These are phyloP conservation scores for Apophysomyces ossiformis DNA, from an alignment of 371 early-diverging fungal genomes.

Conservation along the genomic window DNA sequence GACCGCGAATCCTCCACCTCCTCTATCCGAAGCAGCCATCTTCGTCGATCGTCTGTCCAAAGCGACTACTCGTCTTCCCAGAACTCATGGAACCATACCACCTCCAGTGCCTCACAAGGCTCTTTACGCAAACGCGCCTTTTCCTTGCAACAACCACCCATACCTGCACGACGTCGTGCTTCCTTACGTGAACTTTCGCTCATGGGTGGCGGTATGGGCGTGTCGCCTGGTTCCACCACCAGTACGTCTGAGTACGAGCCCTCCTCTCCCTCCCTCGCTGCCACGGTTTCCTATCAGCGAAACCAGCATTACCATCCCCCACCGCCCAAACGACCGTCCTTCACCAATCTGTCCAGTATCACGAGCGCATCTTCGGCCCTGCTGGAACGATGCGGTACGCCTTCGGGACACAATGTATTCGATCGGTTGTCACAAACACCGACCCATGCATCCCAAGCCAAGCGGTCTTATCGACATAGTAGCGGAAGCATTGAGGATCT, in stretches of 20 bases:
- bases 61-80: slow-evolving; percentile 41
- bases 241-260: not conserved
- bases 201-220: slow-evolving; percentile 1
- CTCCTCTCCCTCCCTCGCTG: slow-evolving; percentile 13
- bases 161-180: slow-evolving; percentile 25
- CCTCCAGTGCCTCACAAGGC: slow-evolving; percentile 8
- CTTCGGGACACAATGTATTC: slow-evolving; percentile 42
- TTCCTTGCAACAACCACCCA: slow-evolving; percentile 29
- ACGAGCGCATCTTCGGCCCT: slow-evolving; percentile 27
- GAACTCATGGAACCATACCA: slow-evolving; percentile 20
- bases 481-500: slow-evolving; percentile 53
- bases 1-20: slow-evolving; percentile 52
- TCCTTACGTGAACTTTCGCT: slow-evolving; percentile 31
- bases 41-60: slow-evolving; percentile 48
- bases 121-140: slow-evolving; percentile 31
- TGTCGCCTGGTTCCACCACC: slow-evolving; percentile 9
- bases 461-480: slow-evolving; percentile 49
- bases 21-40: slow-evolving; percentile 45
- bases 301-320: slow-evolving; percentile 17
- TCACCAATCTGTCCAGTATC: slow-evolving; percentile 9
- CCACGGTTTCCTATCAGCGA: slow-evolving; percentile 25
- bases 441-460: slow-evolving; percentile 51
- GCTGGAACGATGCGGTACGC: slow-evolving; percentile 34
- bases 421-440: slow-evolving; percentile 54
- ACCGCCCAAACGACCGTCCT: slow-evolving; percentile 2